A percentile compares a stretch with the other conserved stretches of the same genome.
These are phyloP conservation scores for Schizopora paradoxa DNA, from an alignment of 1,284 basidiomycete species.

Conservation along the genomic window DNA sequence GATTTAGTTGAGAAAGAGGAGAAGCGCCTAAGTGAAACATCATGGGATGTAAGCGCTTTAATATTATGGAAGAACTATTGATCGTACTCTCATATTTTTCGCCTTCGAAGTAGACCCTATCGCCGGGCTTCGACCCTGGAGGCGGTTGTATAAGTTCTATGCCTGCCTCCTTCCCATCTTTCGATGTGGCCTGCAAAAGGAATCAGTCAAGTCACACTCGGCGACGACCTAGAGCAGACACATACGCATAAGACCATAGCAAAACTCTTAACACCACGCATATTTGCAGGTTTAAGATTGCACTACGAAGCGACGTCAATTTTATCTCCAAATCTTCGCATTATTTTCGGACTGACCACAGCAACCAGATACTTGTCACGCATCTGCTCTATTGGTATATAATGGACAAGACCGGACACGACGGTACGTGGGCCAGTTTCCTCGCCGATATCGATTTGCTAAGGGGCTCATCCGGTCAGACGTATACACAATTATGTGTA, in stretches of 20 bases:
- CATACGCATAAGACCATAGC: constrained; percentile 92
- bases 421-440: constrained; percentile 90
- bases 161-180: constrained; percentile 85
- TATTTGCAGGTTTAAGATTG: constrained; percentile 91
- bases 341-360: constrained; percentile 50
- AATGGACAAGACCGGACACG: constrained; percentile 91
- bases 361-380: constrained; percentile 80
- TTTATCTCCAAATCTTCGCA: constrained; percentile 3
- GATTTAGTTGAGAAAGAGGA: constrained; percentile 82
- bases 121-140: constrained; percentile 80
- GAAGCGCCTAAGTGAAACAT: constrained; percentile 46
- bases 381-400: constrained; percentile 93
- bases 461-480: constrained; percentile 15
- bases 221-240: constrained; percentile 7
- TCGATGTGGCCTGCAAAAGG: constrained; percentile 67
- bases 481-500: too few relatives aligned
- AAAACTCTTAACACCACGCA: constrained; percentile 94
- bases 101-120: constrained; percentile 91
- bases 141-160: constrained; percentile 90
- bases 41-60: background rate
- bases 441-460: constrained; percentile 95
- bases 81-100: constrained; percentile 70
- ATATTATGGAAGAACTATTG: constrained; percentile 3
- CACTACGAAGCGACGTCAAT: constrained; percentile 43
- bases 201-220: background rate